Evolutionary conservation across 164 flowering plant genomes (phyloP).

Genomic region (Litsea cubeba): DNA sequence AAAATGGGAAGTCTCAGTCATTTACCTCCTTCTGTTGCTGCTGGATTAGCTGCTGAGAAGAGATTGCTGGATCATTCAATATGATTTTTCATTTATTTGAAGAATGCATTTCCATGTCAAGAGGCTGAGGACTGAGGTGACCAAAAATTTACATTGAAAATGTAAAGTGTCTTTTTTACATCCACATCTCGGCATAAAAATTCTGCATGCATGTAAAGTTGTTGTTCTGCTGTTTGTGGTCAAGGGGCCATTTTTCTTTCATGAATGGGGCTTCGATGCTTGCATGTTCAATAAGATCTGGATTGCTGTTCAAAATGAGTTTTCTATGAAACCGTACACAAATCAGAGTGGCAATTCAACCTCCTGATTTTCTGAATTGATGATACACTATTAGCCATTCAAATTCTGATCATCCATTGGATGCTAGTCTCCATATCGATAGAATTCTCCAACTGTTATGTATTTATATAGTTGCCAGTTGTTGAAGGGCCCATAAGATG

Average conservation of each 20-base stretch:
- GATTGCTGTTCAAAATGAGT: neutral
- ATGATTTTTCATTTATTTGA: neutral
- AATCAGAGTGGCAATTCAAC: neutral
- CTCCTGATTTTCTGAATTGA: neutral
- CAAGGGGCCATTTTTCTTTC: neutral
- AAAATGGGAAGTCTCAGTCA: constrained; percentile 44
- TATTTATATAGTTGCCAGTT: no score
- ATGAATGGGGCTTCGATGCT: neutral
- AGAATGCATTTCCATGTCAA: neutral
- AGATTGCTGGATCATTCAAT: constrained; percentile 33
- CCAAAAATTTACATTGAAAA: neutral
- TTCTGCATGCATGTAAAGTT: neutral
- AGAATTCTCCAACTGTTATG: no score
- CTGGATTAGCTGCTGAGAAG: constrained; percentile 84
- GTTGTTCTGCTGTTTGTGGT: neutral
- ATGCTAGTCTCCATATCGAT: no score
- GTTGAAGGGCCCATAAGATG: no score
- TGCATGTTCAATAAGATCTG: neutral
- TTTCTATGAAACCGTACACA: neutral
- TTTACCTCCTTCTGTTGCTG: constrained; percentile 84
- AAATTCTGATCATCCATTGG: no score
- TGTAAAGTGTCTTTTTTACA: neutral
- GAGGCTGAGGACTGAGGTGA: constrained; percentile 2
- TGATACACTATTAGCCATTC: neutral
- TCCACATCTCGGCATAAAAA: neutral